Evolutionary conservation across 139 green algal species (phyloP).

Genomic region (Tetraselmis chui): DNA sequence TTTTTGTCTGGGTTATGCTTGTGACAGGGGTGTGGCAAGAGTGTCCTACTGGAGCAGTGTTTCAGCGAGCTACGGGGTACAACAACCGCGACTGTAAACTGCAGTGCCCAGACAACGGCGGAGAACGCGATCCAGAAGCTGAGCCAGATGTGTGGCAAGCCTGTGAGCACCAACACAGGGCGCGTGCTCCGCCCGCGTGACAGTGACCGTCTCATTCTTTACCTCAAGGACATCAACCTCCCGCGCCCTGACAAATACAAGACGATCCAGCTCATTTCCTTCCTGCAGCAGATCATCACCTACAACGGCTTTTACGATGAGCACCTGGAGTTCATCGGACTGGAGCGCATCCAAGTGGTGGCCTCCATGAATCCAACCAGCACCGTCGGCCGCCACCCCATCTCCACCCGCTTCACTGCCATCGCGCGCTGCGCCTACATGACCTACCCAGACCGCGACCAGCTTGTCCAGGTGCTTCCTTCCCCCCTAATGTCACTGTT

Average conservation of each 20-base stretch:
- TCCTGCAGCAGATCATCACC: conserved; percentile 76
- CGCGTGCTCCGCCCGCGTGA: conserved; percentile 56
- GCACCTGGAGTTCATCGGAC: conserved; percentile 61
- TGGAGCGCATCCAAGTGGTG: conserved; percentile 60
- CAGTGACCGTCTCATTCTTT: conserved; percentile 54
- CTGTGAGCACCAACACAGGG: conserved; percentile 51
- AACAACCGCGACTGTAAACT: conserved; percentile 38
- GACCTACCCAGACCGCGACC: conserved; percentile 28
- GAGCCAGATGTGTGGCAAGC: conserved; percentile 63
- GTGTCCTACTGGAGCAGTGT: conserved; percentile 47
- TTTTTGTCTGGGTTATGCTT: no score
- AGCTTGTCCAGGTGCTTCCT: conserved; percentile 23
- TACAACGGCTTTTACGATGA: conserved; percentile 74
- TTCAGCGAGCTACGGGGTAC: conserved; percentile 3
- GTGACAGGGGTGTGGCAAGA: conserved; percentile 60
- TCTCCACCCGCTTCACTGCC: conserved; percentile 58
- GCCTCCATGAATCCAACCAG: conserved; percentile 54
- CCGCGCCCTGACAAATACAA: conserved; percentile 72
- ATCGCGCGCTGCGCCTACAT: conserved; percentile 45
- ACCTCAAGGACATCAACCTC: conserved; percentile 69
- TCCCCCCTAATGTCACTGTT: background rate
- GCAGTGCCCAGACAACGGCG: conserved; percentile 65
- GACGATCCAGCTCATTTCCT: conserved; percentile 66
- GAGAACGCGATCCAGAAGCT: conserved; percentile 70
- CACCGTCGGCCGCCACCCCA: conserved; percentile 45